These are phyloP conservation scores for Flaveria linearis DNA, from an alignment of 129 eudicot species.

Conservation along the genomic window DNA sequence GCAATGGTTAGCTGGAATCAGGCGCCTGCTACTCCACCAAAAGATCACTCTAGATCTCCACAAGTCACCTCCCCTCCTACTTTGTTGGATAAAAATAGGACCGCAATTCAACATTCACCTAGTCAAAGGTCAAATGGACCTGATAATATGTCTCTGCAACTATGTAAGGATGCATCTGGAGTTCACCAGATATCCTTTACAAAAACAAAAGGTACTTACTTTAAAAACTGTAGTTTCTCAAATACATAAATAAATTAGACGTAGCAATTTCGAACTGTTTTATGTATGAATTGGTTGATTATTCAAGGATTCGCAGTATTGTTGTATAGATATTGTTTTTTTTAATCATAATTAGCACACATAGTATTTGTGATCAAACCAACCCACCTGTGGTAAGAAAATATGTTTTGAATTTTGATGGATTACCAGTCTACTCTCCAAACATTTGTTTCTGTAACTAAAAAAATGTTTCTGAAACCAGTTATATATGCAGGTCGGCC, in stretches of 20 bases:
- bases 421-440: background rate
- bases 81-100: conserved; percentile 8
- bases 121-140: conserved; percentile 28
- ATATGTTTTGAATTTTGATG: background rate
- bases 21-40: conserved; percentile 28
- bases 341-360: background rate
- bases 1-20: conserved; percentile 39
- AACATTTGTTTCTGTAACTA: background rate
- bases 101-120: conserved; percentile 9
- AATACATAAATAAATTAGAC: background rate
- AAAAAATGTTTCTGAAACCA: background rate
- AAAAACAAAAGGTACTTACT: conserved; percentile 48
- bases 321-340: conserved; percentile 5
- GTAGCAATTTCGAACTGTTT: background rate
- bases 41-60: conserved; percentile 22
- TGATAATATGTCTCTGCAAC: conserved; percentile 32
- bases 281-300: background rate
- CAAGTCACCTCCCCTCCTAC: conserved; percentile 22
- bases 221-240: background rate
- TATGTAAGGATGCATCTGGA: conserved; percentile 23
- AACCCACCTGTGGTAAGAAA: background rate
- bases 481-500: conserved; percentile 43
- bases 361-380: background rate
- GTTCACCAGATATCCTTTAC: conserved; percentile 28
- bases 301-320: background rate